Percentiles rank a stretch among this genome's conserved stretches.
These are phyloP conservation scores for Setaria italica DNA, from an alignment of 202 grass and related monocot species.

Conservation along the genomic window DNA sequence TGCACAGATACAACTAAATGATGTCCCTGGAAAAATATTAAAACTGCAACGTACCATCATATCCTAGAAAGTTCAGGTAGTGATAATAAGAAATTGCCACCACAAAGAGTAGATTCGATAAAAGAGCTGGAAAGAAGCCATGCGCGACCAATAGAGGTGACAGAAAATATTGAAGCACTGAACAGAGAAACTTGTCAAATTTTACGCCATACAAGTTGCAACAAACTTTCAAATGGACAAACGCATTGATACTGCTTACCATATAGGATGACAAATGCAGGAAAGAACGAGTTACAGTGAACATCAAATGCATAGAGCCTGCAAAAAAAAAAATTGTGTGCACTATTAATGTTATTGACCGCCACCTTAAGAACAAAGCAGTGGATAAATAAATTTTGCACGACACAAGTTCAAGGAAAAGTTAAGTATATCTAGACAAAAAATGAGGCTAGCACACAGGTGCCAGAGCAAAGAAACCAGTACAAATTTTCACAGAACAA, in stretches of 20 bases:
- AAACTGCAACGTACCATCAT: conserved; percentile 73
- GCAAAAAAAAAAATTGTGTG: conserved; percentile 34
- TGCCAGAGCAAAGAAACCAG: no score
- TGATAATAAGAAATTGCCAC: conserved; percentile 93
- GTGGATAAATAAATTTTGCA: neutral
- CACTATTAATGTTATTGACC: conserved; percentile 6
- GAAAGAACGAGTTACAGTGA: conserved; percentile 99
- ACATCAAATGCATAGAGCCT: conserved; percentile 99
- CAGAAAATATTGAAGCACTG: conserved; percentile 95
- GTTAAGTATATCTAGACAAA: conserved; percentile 36
- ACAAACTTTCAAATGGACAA: conserved; percentile 12
- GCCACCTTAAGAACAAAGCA: conserved; percentile 5
- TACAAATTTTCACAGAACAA: no score
- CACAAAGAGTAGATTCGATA: conserved; percentile 92
- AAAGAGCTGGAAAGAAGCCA: conserved; percentile 85
- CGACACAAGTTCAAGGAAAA: conserved; percentile 26
- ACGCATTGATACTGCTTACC: conserved; percentile 57
- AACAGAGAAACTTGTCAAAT: conserved; percentile 45
- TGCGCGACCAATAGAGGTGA: conserved; percentile 90
- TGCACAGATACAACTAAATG: conserved; percentile 2
- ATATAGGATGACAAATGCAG: conserved; percentile 89
- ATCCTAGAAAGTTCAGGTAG: conserved; percentile 98
- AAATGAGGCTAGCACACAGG: no score
- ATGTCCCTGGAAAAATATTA: neutral
- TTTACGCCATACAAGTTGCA: conserved; percentile 24